Evolutionary conservation across 1,139 yeast species (phyloP).

Genomic region (Yamadazyma friedrichii): DNA sequence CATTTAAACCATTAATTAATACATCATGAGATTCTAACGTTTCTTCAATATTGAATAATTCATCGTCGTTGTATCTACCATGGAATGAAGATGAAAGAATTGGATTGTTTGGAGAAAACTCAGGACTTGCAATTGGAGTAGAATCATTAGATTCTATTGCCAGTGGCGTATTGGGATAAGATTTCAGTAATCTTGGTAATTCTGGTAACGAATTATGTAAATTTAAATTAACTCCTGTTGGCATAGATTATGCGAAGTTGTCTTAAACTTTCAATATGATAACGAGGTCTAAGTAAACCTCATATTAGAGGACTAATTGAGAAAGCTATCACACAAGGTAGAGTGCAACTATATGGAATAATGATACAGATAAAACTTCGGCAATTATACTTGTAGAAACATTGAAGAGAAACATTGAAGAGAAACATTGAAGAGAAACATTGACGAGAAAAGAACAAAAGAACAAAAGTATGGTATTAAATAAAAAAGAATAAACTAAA

Average conservation of each 20-base stretch:
- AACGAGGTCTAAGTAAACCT: not conserved
- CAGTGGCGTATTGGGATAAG: not conserved
- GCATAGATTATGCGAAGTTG: no score
- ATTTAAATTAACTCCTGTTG: not conserved
- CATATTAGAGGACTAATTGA: no score
- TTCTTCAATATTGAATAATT: constrained; percentile 1
- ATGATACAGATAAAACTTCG: no score
- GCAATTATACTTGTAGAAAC: no score
- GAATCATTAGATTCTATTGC: not conserved
- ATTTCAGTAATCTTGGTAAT: constrained; percentile 1
- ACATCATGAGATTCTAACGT: not conserved
- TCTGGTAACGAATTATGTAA: constrained; percentile 6
- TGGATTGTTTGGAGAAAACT: not conserved
- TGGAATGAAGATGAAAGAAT: constrained; percentile 3
- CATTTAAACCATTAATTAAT: not conserved
- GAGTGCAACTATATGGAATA: no score
- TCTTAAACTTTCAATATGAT: no score
- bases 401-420: not conserved
- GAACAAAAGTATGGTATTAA: constrained; percentile 7
- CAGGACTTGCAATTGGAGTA: not conserved
- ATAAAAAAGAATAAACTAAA: constrained; percentile 13
- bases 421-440: not conserved
- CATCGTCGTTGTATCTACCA: not conserved
- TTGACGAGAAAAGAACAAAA: not conserved
- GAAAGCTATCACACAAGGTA: no score